Conservation (phyloP, 2,329 filamentous ascomycete species). For the Aspergillus nomiae region DNA sequence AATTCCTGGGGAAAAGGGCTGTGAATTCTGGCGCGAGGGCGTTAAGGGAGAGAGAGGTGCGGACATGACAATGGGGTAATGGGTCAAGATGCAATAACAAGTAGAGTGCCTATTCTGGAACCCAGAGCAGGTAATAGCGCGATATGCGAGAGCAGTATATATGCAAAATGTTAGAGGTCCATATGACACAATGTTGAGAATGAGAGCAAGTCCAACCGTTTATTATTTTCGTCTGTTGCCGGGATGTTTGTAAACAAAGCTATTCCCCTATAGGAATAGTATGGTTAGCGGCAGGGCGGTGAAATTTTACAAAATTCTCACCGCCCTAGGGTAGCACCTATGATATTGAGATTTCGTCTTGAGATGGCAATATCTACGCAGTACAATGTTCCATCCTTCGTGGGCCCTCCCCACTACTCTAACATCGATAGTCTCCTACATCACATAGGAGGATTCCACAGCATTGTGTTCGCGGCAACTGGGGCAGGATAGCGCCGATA, state of each 20-base stretch:
- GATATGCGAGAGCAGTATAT: not conserved
- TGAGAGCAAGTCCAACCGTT: slow-evolving; percentile 17
- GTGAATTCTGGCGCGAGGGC: slow-evolving; percentile 44
- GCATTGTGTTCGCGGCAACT: not conserved
- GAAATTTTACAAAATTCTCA: slow-evolving; percentile 15
- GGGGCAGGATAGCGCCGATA: slow-evolving; percentile 22
- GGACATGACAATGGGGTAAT: slow-evolving; percentile 32
- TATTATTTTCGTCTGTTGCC: slow-evolving; percentile 28
- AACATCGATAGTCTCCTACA: not conserved
- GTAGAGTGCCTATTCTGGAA: not conserved
- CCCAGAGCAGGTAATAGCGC: not conserved
- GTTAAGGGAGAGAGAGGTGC: slow-evolving; percentile 45
- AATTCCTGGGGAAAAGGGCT: slow-evolving; percentile 33
- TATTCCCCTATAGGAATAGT: slow-evolving; percentile 24
- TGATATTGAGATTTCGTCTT: not conserved
- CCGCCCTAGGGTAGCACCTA: slow-evolving; percentile 10
- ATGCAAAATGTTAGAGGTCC: not conserved
- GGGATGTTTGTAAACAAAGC: slow-evolving; percentile 35
- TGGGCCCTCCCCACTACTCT: not conserved
- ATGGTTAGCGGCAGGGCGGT: slow-evolving; percentile 9
- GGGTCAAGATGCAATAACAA: slow-evolving; percentile 2
- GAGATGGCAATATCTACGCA: not conserved
- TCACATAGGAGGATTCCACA: not conserved
- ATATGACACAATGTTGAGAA: not conserved
- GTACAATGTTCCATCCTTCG: not conserved